A percentile compares a stretch with the other conserved stretches of the same genome.
phyloP scores from a whole-genome alignment of 768 basidiomycete genomes.

The Pulveroboletus frians region DNA sequence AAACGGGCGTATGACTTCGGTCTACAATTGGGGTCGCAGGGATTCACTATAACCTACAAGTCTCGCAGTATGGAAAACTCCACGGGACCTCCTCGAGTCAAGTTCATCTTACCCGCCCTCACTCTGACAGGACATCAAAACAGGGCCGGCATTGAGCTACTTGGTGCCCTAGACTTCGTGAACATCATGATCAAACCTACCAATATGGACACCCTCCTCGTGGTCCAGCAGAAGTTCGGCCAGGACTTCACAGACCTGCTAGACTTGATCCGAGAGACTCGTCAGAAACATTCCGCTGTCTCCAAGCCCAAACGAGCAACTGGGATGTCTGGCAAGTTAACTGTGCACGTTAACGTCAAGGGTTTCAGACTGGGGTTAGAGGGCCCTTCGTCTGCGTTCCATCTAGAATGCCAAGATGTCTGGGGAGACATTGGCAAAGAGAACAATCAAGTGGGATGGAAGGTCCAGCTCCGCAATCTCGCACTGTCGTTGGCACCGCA shows the following conservation, averaged over 20 bases:
- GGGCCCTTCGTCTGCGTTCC: slow-evolving; percentile 65
- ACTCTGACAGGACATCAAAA: slow-evolving; percentile 59
- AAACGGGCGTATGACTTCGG: slow-evolving; percentile 49
- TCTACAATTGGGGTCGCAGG: slow-evolving; percentile 56
- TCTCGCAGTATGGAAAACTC: slow-evolving; percentile 32
- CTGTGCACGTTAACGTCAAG: slow-evolving; percentile 58
- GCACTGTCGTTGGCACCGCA: slow-evolving; percentile 79
- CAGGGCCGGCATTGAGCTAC: slow-evolving; percentile 40
- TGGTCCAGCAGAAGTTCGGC: slow-evolving; percentile 85
- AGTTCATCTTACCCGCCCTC: slow-evolving; percentile 61
- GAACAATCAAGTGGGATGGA: slow-evolving; percentile 50
- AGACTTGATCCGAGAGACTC: slow-evolving; percentile 58
- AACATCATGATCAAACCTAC: slow-evolving; percentile 72
- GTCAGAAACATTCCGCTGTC: slow-evolving; percentile 27
- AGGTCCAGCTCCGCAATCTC: slow-evolving; percentile 65
- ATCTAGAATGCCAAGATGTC: slow-evolving; percentile 72
- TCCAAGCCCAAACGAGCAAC: slow-evolving; percentile 5
- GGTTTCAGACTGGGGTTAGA: slow-evolving; percentile 80
- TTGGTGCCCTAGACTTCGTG: slow-evolving; percentile 63
- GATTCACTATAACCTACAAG: slow-evolving; percentile 52
- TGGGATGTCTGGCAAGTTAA: slow-evolving; percentile 33
- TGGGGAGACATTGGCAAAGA: slow-evolving; percentile 52
- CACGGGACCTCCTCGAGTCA: slow-evolving; percentile 46
- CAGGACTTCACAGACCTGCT: slow-evolving; percentile 84
- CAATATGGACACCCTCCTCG: slow-evolving; percentile 78